phyloP scores from a whole-genome alignment of 2,329 filamentous ascomycete genomes.

The Cadophora sp. region DNA sequence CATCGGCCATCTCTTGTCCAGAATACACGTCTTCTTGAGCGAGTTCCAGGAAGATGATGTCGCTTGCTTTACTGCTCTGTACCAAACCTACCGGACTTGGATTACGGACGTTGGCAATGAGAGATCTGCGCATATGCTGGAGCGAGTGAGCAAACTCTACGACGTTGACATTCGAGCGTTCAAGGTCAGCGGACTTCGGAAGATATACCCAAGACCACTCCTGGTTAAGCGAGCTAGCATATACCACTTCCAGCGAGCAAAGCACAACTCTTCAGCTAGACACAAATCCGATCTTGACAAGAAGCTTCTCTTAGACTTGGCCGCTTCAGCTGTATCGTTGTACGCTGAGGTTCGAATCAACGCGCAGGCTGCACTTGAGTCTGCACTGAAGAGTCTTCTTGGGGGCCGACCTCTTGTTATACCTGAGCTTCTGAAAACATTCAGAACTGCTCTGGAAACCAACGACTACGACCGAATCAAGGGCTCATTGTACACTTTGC shows the following conservation, averaged over 20 bases:
- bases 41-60: slow-evolving; percentile 94
- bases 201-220: slow-evolving; percentile 91
- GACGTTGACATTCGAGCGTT: slow-evolving; percentile 89
- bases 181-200: slow-evolving; percentile 91
- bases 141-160: slow-evolving; percentile 84
- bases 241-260: slow-evolving; percentile 91
- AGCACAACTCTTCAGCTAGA: slow-evolving; percentile 89
- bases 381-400: slow-evolving; percentile 88
- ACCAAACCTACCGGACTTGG: slow-evolving; percentile 92
- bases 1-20: slow-evolving; percentile 80
- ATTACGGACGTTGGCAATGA: slow-evolving; percentile 98
- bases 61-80: slow-evolving; percentile 90
- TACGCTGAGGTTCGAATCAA: slow-evolving; percentile 97
- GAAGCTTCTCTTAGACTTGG: slow-evolving; percentile 81
- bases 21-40: slow-evolving; percentile 83
- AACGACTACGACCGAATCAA: slow-evolving; percentile 93
- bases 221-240: slow-evolving; percentile 91
- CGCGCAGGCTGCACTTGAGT: slow-evolving; percentile 90
- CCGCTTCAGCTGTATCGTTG: slow-evolving; percentile 85
- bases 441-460: slow-evolving; percentile 78
- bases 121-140: slow-evolving; percentile 89
- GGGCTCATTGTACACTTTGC: slow-evolving; percentile 87
- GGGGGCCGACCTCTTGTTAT: slow-evolving; percentile 90
- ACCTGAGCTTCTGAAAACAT: slow-evolving; percentile 79
- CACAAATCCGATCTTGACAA: slow-evolving; percentile 92